These are phyloP conservation scores for Cutaneotrichosporon daszewskae DNA, from an alignment of 1,284 basidiomycete species.

Conservation along the genomic window DNA sequence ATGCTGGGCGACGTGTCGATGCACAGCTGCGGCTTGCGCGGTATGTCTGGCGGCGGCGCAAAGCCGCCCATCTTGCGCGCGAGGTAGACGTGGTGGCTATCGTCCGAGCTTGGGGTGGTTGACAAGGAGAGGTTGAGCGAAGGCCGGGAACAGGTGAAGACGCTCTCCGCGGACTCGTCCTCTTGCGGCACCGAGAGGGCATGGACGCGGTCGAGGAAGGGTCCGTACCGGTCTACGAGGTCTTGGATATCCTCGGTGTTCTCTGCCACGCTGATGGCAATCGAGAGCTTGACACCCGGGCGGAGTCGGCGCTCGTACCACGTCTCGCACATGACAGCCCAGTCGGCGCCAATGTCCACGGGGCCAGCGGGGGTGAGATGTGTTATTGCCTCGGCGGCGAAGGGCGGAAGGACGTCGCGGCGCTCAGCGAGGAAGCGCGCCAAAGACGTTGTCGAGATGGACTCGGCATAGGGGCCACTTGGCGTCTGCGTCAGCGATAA, in stretches of 20 bases:
- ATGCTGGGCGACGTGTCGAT: neutral
- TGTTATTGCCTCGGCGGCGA: constrained; percentile 15
- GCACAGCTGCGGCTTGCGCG: constrained; percentile 1
- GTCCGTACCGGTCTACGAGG: constrained; percentile 7
- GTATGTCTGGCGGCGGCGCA: no score
- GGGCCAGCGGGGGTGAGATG: constrained; percentile 21
- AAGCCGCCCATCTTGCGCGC: neutral
- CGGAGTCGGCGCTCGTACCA: constrained; percentile 21
- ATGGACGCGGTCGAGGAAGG: constrained; percentile 9
- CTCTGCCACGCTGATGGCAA: neutral
- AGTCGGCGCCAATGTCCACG: constrained; percentile 24
- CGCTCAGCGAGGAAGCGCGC: constrained; percentile 16
- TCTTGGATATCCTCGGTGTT: constrained; percentile 4
- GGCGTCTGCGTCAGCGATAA: constrained; percentile 3
- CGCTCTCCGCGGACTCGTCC: no score
- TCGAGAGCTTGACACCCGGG: constrained; percentile 9
- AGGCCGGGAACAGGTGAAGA: no score
- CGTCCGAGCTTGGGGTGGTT: constrained; percentile 4
- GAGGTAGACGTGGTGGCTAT: neutral
- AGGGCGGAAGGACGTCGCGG: constrained; percentile 6
- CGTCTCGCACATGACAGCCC: constrained; percentile 22
- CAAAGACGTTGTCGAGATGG: no score
- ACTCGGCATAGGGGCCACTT: no score
- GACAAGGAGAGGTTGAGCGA: constrained; percentile 7
- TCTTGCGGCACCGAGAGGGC: no score